These are phyloP conservation scores for Melaleuca quinquenervia DNA, from an alignment of 345 rosid species.

Conservation along the genomic window DNA sequence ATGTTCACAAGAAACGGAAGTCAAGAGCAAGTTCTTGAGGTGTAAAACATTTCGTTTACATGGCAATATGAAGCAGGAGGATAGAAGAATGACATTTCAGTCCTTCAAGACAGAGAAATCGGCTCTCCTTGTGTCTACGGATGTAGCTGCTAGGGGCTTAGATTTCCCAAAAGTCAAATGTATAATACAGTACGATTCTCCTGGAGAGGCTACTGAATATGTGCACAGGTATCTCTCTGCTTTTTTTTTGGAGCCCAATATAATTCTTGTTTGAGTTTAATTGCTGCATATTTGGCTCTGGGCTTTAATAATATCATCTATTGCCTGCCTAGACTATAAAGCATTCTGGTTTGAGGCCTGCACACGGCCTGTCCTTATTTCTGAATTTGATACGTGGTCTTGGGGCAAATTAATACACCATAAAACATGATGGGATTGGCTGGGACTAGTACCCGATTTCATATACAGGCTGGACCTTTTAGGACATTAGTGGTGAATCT, in stretches of 20 bases:
- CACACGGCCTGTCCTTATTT: neutral
- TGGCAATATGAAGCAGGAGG: slow-evolving; percentile 95
- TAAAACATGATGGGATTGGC: neutral
- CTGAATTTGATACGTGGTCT: neutral
- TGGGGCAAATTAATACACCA: neutral
- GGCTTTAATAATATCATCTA: neutral
- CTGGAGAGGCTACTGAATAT: slow-evolving; percentile 98
- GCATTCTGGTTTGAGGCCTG: neutral
- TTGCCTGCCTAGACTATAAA: neutral
- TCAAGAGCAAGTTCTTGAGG: slow-evolving; percentile 38
- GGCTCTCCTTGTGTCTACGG: slow-evolving; percentile 81
- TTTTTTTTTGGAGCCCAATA: neutral
- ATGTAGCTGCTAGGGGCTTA: slow-evolving; percentile 88
- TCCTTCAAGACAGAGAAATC: slow-evolving; percentile 63
- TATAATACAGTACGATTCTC: slow-evolving; percentile 93
- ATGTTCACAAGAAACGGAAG: slow-evolving; percentile 28
- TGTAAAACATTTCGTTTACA: slow-evolving; percentile 74
- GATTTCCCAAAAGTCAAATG: slow-evolving; percentile 93
- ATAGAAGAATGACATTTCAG: slow-evolving; percentile 64
- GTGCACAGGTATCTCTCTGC: slow-evolving; percentile 62
- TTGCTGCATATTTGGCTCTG: neutral
- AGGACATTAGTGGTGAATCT: neutral
- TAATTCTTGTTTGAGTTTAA: neutral
- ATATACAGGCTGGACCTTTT: neutral
- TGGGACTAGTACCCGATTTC: neutral